Percentiles rank a stretch among this genome's conserved stretches.
Conservation (phyloP, 352 stramenopile species). For the Phytophthora fragariaefolia region DNA sequence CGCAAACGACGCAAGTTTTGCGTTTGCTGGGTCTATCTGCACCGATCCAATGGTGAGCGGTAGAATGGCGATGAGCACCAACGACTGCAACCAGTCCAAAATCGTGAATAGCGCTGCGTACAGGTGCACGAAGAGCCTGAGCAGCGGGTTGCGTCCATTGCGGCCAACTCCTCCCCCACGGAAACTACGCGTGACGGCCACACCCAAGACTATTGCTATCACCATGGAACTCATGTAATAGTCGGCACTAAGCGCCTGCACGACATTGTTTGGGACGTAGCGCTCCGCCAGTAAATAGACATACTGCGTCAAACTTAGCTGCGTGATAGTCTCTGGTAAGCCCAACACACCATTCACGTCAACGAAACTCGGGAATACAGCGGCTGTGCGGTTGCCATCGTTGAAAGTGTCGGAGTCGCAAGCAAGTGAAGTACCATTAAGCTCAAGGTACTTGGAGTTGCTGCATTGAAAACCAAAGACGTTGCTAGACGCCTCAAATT, state of each 20-base stretch:
- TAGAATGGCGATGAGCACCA: slow-evolving; percentile 54
- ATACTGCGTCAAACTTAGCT: slow-evolving; percentile 53
- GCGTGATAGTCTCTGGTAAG: slow-evolving; percentile 48
- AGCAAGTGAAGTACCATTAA: slow-evolving; percentile 35
- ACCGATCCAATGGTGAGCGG: slow-evolving; percentile 56
- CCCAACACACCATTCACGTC: slow-evolving; percentile 49
- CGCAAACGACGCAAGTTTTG: slow-evolving; percentile 43
- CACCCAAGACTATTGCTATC: slow-evolving; percentile 53
- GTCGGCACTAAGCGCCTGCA: slow-evolving; percentile 47
- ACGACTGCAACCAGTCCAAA: slow-evolving; percentile 62
- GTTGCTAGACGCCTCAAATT: slow-evolving; percentile 31
- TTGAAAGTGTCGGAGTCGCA: slow-evolving; percentile 24
- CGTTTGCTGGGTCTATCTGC: slow-evolving; percentile 42
- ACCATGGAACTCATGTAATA: slow-evolving; percentile 56
- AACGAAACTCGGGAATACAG: slow-evolving; percentile 59
- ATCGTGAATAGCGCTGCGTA: slow-evolving; percentile 67
- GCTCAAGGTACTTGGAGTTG: slow-evolving; percentile 55
- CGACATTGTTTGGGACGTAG: slow-evolving; percentile 64
- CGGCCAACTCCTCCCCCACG: slow-evolving; percentile 37
- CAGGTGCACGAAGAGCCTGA: slow-evolving; percentile 65
- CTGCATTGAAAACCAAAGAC: slow-evolving; percentile 70
- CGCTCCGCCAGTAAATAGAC: slow-evolving; percentile 45
- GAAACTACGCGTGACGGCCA: slow-evolving; percentile 57
- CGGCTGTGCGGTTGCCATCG: slow-evolving; percentile 16
- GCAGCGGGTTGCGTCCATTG: slow-evolving; percentile 61